Evolutionary conservation across 169 alveolate genomes (phyloP), one percentile per base, ranked within the genome.

Genomic region (Theileria sp.): DNA sequence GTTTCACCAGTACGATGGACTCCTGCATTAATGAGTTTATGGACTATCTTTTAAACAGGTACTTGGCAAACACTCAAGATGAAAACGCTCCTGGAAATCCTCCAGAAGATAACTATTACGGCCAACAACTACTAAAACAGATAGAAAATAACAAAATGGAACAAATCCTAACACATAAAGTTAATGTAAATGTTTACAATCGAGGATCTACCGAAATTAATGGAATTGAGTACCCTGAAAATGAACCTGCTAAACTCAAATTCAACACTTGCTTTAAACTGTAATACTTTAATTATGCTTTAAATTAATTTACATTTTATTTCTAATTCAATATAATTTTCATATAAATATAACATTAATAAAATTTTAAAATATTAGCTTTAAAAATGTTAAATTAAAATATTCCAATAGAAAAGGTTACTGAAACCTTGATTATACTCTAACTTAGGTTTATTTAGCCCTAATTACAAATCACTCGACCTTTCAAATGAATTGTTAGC

Each of bases 21-120:
- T 80, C 51, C 50, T 81, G 87, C 25, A 70, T 51, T 65, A 88
- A 15, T 28, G 91, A 77, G 65, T 87, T 77, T 30, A 76, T 73
- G 21, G 49, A 51, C 49, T 25, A 68, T 28, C 19, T 64, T 19
- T 62, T 64, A 32, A 17, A 13, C 73, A 30, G 9, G 68, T 38
- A 36, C 15, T 28, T 30, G 28, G n/a, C 38, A 26, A 12, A 21
- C 21, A 44, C 54, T 8, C 54, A 44, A 13, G 54, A 44, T 13
- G 54, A 13, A 13, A 44, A 10, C 54, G 17, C 17, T 1, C 0
- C 17, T 13, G 54, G 17, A 13, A 44, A 44, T 8, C 19, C 12
- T 0, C 54, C 54, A 10, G 54, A 44, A 44, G 54, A 44, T 15
- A 44, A 44, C 19, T 44, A 44, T 8, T 44, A 44, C 54, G 15